Conservation (phyloP, 2,329 filamentous ascomycete species). For the Exophiala sp. region DNA sequence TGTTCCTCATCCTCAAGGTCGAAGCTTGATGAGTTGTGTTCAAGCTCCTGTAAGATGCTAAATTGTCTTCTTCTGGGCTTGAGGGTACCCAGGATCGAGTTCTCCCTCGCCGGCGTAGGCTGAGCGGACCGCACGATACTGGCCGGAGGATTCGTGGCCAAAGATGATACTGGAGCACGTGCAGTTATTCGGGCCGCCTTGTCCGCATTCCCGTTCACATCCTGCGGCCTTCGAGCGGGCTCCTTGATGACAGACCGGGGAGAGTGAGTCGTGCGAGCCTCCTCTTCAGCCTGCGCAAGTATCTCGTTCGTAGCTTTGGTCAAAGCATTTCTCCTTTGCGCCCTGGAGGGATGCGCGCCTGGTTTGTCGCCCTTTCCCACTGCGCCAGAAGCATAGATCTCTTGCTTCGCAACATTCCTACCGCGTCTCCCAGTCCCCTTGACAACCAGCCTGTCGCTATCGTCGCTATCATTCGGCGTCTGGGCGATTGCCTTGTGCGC, state of each 20-base stretch:
- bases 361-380: conserved; percentile 25
- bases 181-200: background rate
- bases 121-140: conserved; percentile 5
- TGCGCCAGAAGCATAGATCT: conserved; percentile 28
- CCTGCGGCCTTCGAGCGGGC: background rate
- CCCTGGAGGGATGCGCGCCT: conserved; percentile 23
- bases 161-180: conserved; percentile 2
- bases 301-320: conserved; percentile 18
- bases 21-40: conserved; percentile 24
- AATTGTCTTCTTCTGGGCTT: conserved; percentile 27
- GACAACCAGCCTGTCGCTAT: conserved; percentile 29
- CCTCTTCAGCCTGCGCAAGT: conserved; percentile 11
- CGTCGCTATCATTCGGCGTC: conserved; percentile 26
- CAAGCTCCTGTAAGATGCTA: conserved; percentile 26
- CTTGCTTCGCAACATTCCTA: conserved; percentile 17
- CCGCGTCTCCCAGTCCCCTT: conserved; percentile 22
- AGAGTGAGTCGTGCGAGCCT: conserved; percentile 1
- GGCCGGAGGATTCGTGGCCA: conserved; percentile 6
- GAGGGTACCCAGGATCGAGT: conserved; percentile 24
- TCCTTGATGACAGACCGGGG: background rate
- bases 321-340: conserved; percentile 25
- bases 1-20: conserved; percentile 25
- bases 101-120: conserved; percentile 23
- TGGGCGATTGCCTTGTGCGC: conserved; percentile 23
- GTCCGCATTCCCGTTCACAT: conserved; percentile 4